These are phyloP conservation scores for Saturnispora galanensis DNA, from an alignment of 805 yeast species.

Conservation along the genomic window DNA sequence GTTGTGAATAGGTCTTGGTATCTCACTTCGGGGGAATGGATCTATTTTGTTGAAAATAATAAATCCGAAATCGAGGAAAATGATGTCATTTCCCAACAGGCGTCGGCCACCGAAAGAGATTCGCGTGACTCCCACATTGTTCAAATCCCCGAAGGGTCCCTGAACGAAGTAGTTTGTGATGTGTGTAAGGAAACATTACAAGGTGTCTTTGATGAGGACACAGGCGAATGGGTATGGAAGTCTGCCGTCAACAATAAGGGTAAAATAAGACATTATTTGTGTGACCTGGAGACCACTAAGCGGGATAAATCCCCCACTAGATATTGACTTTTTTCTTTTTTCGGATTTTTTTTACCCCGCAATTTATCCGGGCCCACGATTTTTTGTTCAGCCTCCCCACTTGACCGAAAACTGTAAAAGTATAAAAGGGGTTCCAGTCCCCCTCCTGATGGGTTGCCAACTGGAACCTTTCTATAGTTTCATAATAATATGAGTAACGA, in stretches of 20 bases:
- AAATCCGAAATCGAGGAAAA: conserved; percentile 13
- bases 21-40: conserved; percentile 63
- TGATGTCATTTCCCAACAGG: conserved; percentile 1
- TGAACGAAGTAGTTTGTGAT: conserved; percentile 52
- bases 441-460: too few species aligned
- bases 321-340: background rate
- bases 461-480: too few species aligned
- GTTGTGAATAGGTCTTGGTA: conserved; percentile 81
- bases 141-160: conserved; percentile 56
- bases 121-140: conserved; percentile 33
- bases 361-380: background rate
- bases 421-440: too few species aligned
- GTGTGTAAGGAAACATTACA: conserved; percentile 58
- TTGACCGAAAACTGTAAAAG: background rate
- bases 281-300: conserved; percentile 51
- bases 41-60: conserved; percentile 33
- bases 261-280: conserved; percentile 51
- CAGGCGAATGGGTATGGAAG: conserved; percentile 77
- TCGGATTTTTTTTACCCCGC: conserved; percentile 4
- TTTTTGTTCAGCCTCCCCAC: background rate
- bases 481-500: background rate
- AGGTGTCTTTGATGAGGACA: conserved; percentile 61
- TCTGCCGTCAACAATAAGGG: conserved; percentile 45
- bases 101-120: too few species aligned
- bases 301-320: conserved; percentile 26